A percentile compares a stretch with the other conserved stretches of the same genome.
Conservation (phyloP, 1,284 basidiomycete species). For the Polyporus tsugae region DNA sequence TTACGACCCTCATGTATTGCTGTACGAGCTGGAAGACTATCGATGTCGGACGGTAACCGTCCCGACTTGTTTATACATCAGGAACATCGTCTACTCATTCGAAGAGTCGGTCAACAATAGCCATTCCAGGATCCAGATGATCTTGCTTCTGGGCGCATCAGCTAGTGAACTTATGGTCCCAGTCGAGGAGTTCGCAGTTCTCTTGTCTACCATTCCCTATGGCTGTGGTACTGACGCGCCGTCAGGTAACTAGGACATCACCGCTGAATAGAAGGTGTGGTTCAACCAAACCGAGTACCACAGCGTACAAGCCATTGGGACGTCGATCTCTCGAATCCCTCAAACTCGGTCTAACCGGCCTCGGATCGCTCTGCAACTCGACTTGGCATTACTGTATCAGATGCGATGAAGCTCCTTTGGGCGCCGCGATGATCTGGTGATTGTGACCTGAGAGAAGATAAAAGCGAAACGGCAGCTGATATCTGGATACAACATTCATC, state of each 20-base stretch:
- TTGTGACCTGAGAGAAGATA: not conserved
- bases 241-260: not conserved
- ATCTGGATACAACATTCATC: not conserved
- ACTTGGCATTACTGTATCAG: not conserved
- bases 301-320: not conserved
- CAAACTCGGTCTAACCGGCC: not conserved
- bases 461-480: not conserved
- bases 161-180: not conserved
- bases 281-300: not conserved
- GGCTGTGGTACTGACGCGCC: not conserved
- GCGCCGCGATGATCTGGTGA: not conserved
- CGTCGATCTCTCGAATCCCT: not conserved
- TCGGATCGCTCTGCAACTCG: not conserved
- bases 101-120: not conserved
- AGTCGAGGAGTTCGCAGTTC: not conserved
- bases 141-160: not conserved
- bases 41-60: not conserved
- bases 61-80: not conserved
- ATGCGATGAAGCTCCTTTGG: not conserved
- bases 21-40: conserved; percentile 6
- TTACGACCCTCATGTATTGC: conserved; percentile 13
- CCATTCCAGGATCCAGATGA: not conserved
- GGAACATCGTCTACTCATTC: not conserved
- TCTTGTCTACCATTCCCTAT: not conserved
- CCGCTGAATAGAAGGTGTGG: not conserved